Evolutionary conservation across 768 basidiomycete genomes (phyloP), one percentile per base, ranked within the genome.

Genomic region (Ramaria sp.): DNA sequence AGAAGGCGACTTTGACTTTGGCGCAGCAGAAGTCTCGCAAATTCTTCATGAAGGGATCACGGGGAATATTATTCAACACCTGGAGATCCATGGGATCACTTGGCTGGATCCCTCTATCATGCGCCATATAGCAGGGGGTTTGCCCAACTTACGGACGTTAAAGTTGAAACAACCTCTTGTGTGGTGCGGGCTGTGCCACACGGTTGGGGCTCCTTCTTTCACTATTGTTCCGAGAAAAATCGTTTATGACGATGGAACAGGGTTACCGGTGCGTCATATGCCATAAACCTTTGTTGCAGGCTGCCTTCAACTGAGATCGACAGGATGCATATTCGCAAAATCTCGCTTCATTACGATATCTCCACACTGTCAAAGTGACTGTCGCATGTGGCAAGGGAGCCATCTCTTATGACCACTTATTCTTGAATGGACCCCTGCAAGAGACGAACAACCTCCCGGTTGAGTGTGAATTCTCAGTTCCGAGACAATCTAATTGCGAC

Each of bases 181-280:
- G 13, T 53, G 52, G 52, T 53, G 52, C 36, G 52, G 41, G n/a
- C 27, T 44, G 38, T 53, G 52, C 43, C 43, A 53, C 41, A 53
- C 52, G 9, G 30, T 53, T 8, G 22, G 52, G 4, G 36, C 28
- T 16, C 52, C 52, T 1, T 9, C 10, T 24, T 53, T 53, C 34
- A 27, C 16, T 16, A n/a, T 15, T 41, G 8, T 25, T 25, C 43
- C 52, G 18, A 20, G 13, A 10, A 30, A 34, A 18, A 42, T 53
- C 9, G 25, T 53, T 22, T 53, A 53, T 28, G 5, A 53, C 15
- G 52, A 38, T 7, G 38, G 37, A 16, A 44, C 16, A 43, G 52
- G 52, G 12, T 53, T 53, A 34, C 52, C 52, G 22, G 52, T 53
- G 3, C 20, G 52, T n/a, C 41, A 27, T 53, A 22, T 42, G 32